Percentiles rank a stretch among this genome's conserved stretches.
These are phyloP conservation scores for Septoria petroselini DNA, from an alignment of 2,329 filamentous ascomycete species.

Conservation along the genomic window DNA sequence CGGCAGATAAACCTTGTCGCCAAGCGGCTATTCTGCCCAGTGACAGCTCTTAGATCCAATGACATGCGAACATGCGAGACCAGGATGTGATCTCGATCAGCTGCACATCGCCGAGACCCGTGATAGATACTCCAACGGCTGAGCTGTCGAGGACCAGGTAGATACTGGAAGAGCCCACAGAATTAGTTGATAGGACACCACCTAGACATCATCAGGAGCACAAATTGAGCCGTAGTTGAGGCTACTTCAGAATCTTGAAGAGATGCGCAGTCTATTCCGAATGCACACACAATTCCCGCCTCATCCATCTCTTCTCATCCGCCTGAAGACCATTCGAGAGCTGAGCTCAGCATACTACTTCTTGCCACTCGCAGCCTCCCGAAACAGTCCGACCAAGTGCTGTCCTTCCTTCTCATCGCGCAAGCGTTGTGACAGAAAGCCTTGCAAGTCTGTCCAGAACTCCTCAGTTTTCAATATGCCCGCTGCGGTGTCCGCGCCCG, in stretches of 20 bases:
- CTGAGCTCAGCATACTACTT: conserved; percentile 4
- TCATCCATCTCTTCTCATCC: conserved; percentile 3
- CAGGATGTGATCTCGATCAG: background rate
- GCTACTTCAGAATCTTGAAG: no score
- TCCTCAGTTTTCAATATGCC: conserved; percentile 64
- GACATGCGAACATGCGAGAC: background rate
- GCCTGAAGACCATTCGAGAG: conserved; percentile 1
- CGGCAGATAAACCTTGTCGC: conserved; percentile 9
- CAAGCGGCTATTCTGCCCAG: conserved; percentile 14
- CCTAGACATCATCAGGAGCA: no score
- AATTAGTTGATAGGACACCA: no score
- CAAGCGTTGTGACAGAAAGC: conserved; percentile 74
- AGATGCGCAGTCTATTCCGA: no score
- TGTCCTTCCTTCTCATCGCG: conserved; percentile 66
- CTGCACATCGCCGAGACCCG: conserved; percentile 7
- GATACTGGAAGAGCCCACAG: no score
- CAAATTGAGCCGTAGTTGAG: no score
- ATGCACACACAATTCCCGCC: no score
- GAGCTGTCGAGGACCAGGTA: no score
- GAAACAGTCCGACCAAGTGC: conserved; percentile 63
- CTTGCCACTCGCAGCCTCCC: conserved; percentile 12
- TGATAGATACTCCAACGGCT: background rate
- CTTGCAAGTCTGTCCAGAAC: conserved; percentile 85
- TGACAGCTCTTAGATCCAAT: background rate
- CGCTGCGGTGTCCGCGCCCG: conserved; percentile 43